Base-by-base conservation (phyloP, 805 yeast genomes). In the Lipomyces anomalus region DNA sequence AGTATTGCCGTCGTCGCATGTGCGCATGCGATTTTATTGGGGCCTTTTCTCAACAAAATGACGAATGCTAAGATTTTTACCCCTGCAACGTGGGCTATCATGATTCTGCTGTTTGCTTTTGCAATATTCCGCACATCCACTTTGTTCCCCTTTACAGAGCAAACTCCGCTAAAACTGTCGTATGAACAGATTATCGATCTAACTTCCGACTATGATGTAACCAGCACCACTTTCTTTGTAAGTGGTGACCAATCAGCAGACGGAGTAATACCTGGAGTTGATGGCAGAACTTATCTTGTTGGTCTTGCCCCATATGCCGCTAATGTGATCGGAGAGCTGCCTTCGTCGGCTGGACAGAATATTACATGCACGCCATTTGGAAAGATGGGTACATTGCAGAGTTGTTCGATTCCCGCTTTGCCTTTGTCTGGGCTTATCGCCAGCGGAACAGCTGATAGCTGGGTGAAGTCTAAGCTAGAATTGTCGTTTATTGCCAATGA, bases 81-180 rank as follows among this genome's bases (percentile, higher is more conserved):
- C n/a, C n/a, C n/a, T 22, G 16, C 35, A 3, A 24, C 41, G 3
- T 6, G 33, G 21, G 5, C 35, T 18, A n/a, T 49, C 21, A 34
- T 41, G 24, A 28, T 28, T 28, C 32, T 28, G 3, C 4, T 42
- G 16, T 20, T 35, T 7, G 35, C 42, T n/a, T 16, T 41, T 6
- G 22, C 35, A 5, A 35, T 41, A 1, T 35, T 42, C n/a, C 16
- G n/a, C 7, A 11, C 37, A 3, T 16, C 38, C 21, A n/a, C n/a
- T 24, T n/a, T 7, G 21, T 44, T 44, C 29, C 46, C 55, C 5
- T 50, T 42, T 26, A 33, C 29, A 9, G 52, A 43, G 26, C 13
- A 24, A 6, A 11, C 29, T 7, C 53, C 53, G 6, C 35, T 50
- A 36, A 50, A 50, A 30, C 35, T 50, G 2, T 48, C 36, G 30